Base-by-base conservation (phyloP, 345 rosid genomes). In the Limnanthes douglasii region DNA sequence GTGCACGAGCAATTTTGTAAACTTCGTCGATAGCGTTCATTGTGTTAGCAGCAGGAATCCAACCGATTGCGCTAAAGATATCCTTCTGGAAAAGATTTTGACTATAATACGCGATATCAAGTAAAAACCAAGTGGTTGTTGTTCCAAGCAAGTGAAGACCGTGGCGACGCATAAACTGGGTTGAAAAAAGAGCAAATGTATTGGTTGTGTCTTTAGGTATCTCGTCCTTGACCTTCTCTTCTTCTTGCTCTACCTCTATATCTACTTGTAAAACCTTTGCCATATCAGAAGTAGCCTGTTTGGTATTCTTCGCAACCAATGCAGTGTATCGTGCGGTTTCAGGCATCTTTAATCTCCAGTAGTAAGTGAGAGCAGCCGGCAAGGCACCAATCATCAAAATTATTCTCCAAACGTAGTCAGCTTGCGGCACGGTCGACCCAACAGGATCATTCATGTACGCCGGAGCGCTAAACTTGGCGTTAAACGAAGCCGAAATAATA, bases 321-420 rank as follows among this genome's bases (percentile, higher is more conserved):
- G 84, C 94, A 0, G 94, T 76, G 68, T 73, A 81, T 2, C 78
- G 75, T 1, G 94, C 84, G 0, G 94, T 81, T 61, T 81, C 84
- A 0, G 94, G 94, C 84, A 81, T 81, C 58, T 77, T 76, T 80
- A 68, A 70, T 17, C 78, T 57, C 86, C 84, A 76, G 37, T 73
- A 76, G 42, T 56, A 76, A 1, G 94, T 76, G 2, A 76, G 35
- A 0, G 48, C 57, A 0, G 94, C 84, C 0, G 86, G 80, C 11
- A 81, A 0, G 14, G 94, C 86, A 11, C 94, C 94, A 11, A 81
- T 54, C 76, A 81, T 77, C 57, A 81, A 34, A 1, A 81, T 35
- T 6, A 71, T 53, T 4, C 84, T 34, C 88, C 88, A 81, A 9
- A 67, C 62, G 19, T 55, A 66, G 41, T 81, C 88, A 11, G 88